Evolutionary conservation across 306 rosid species (phyloP).

Genomic region (Rosa lucieae): DNA sequence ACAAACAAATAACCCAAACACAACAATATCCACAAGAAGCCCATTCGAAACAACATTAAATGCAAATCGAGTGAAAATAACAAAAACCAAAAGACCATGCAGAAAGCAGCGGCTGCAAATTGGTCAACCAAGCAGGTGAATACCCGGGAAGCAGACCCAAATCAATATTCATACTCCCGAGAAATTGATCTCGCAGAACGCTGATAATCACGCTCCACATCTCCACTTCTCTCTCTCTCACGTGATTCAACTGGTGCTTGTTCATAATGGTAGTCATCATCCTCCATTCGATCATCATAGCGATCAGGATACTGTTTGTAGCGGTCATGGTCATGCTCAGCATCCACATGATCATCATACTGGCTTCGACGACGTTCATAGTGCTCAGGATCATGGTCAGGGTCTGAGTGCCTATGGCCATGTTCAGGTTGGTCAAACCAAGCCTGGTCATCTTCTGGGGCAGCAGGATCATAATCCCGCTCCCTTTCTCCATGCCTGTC

Average conservation of each 20-base stretch:
- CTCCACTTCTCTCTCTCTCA: slow-evolving; percentile 68
- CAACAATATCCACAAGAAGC: neutral
- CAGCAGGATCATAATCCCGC: slow-evolving; percentile 46
- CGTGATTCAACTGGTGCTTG: slow-evolving; percentile 57
- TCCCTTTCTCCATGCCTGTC: slow-evolving; percentile 60
- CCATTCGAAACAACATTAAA: neutral
- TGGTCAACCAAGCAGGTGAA: slow-evolving; percentile 15
- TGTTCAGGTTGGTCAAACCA: slow-evolving; percentile 69
- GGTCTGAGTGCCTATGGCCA: slow-evolving; percentile 63
- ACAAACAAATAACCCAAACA: neutral
- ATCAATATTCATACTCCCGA: slow-evolving; percentile 61
- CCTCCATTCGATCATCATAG: slow-evolving; percentile 61
- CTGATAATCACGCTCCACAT: slow-evolving; percentile 55
- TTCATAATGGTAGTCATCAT: slow-evolving; percentile 61
- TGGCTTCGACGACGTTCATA: slow-evolving; percentile 60
- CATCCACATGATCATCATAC: slow-evolving; percentile 65
- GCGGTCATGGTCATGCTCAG: slow-evolving; percentile 47
- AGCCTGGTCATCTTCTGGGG: slow-evolving; percentile 68
- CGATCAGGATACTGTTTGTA: slow-evolving; percentile 64
- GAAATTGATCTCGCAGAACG: slow-evolving; percentile 76
- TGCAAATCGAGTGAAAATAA: neutral
- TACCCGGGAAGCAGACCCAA: neutral
- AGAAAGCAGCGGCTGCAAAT: neutral
- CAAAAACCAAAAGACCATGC: neutral
- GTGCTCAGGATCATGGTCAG: slow-evolving; percentile 59